These are phyloP conservation scores for Fusarium humuli DNA, from an alignment of 2,329 filamentous ascomycete genomes.

Conservation along the genomic window DNA sequence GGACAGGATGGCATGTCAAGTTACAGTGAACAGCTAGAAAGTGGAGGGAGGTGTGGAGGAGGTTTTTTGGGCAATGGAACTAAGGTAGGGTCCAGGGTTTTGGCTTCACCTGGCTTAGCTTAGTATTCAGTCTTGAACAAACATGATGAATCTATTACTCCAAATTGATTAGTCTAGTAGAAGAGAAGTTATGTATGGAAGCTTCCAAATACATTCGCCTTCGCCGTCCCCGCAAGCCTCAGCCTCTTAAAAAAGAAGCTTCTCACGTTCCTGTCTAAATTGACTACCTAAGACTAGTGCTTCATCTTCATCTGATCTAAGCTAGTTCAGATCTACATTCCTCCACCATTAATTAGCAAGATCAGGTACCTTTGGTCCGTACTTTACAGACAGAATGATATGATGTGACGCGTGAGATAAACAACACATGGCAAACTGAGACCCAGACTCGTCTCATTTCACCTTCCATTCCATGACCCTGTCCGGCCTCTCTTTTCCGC, in stretches of 20 bases:
- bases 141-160: neutral
- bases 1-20: constrained; percentile 1
- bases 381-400: neutral
- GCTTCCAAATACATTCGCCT: constrained; percentile 15
- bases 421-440: neutral
- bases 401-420: neutral
- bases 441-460: neutral
- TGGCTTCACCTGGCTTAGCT: neutral
- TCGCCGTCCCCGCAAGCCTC: constrained; percentile 25
- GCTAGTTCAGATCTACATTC: neutral
- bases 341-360: neutral
- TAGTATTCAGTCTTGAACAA: too few relatives aligned
- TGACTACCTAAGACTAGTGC: neutral
- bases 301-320: neutral
- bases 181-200: neutral
- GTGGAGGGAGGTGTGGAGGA: constrained; percentile 30
- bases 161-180: neutral
- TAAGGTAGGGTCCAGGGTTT: constrained; percentile 23
- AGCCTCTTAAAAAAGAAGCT: neutral
- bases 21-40: constrained; percentile 18
- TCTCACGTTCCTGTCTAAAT: neutral
- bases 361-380: too few relatives aligned
- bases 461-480: constrained; percentile 1
- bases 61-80: neutral
- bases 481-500: constrained; percentile 26